Evolutionary conservation across 805 yeast species (phyloP).

Genomic region (Danielia oregonensis): DNA sequence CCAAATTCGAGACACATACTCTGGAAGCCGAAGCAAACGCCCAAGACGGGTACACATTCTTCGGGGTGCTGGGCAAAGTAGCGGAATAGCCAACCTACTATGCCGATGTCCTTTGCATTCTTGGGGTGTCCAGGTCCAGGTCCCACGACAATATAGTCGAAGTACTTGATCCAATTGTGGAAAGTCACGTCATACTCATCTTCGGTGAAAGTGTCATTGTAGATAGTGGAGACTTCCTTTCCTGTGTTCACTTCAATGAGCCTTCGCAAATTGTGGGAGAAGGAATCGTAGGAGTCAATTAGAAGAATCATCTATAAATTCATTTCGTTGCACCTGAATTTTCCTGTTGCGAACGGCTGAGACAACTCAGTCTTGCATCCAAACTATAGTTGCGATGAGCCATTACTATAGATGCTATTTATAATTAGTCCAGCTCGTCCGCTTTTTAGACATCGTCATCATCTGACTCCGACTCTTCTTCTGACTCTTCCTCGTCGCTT

Average conservation of each 20-base stretch:
- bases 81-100: slow-evolving; percentile 56
- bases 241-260: slow-evolving; percentile 54
- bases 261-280: slow-evolving; percentile 74
- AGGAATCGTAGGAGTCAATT: slow-evolving; percentile 93
- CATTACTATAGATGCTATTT: background rate
- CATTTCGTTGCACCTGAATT: no score
- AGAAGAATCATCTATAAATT: slow-evolving; percentile 48
- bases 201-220: slow-evolving; percentile 52
- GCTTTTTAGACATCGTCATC: no score
- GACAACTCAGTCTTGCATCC: background rate
- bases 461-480: slow-evolving; percentile 28
- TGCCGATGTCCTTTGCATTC: slow-evolving; percentile 61
- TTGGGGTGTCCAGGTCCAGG: slow-evolving; percentile 97
- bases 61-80: slow-evolving; percentile 12
- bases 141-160: slow-evolving; percentile 81
- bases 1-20: slow-evolving; percentile 66
- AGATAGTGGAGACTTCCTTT: slow-evolving; percentile 52
- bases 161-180: slow-evolving; percentile 39
- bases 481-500: slow-evolving; percentile 68
- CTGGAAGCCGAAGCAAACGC: slow-evolving; percentile 93
- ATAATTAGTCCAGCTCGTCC: slow-evolving; percentile 1
- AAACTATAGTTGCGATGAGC: background rate
- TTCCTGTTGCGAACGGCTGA: no score
- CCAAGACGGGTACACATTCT: slow-evolving; percentile 61
- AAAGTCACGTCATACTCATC: slow-evolving; percentile 34